These are phyloP conservation scores for Arachis hypogaea DNA, from an alignment of 306 rosid species.

Conservation along the genomic window DNA sequence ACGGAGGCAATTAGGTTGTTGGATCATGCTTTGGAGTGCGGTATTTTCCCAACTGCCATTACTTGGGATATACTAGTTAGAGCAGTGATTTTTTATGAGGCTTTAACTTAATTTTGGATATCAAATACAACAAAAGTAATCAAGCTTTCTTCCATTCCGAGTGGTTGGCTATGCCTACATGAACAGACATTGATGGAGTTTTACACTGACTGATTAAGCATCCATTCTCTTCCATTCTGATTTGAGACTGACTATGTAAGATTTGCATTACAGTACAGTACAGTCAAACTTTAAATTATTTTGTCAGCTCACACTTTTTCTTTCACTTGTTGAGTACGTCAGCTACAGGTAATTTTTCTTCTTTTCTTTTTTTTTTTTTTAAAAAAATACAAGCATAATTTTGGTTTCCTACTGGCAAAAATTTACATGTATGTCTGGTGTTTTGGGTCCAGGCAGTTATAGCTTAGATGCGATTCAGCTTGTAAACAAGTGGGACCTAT, in stretches of 20 bases:
- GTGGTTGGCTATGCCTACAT: neutral
- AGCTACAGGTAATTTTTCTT: neutral
- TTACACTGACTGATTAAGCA: neutral
- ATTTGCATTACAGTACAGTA: neutral
- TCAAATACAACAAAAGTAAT: neutral
- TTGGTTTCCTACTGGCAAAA: conserved; percentile 24
- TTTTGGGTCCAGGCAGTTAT: conserved; percentile 22
- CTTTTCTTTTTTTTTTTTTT: too few species aligned
- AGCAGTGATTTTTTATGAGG: conserved; percentile 56
- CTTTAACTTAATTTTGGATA: conserved; percentile 39
- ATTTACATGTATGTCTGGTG: conserved; percentile 18
- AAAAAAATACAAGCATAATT: conserved; percentile 7
- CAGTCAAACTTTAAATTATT: neutral
- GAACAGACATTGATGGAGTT: neutral
- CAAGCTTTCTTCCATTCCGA: too few species aligned
- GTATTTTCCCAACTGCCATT: conserved; percentile 72
- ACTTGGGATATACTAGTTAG: conserved; percentile 93
- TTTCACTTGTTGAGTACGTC: neutral
- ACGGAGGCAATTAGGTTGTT: conserved; percentile 65
- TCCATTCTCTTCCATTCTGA: neutral
- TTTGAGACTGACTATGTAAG: neutral
- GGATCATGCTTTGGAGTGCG: conserved; percentile 69
- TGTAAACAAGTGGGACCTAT: conserved; percentile 21
- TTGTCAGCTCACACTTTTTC: conserved; percentile 19
- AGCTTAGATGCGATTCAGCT: conserved; percentile 8